phyloP scores from a whole-genome alignment of 208 protist genomes.

The Acanthamoeba castellanii region DNA sequence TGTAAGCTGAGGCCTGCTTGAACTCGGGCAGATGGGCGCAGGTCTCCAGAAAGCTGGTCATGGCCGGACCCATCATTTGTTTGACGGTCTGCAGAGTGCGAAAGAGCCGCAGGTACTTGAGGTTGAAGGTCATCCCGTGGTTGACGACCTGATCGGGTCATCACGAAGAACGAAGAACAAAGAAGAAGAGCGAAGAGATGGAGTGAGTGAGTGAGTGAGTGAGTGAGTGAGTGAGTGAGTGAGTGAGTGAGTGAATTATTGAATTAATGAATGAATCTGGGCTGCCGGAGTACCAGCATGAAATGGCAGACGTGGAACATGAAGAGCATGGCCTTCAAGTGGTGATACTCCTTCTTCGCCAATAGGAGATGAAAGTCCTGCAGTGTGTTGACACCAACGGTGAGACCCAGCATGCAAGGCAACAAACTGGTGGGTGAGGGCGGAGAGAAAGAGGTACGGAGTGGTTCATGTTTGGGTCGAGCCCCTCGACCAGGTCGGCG shows the following conservation, averaged over 20 bases:
- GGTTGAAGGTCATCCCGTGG: conserved; percentile 33
- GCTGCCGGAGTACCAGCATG: background rate
- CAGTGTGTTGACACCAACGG: background rate
- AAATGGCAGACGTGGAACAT: conserved; percentile 48
- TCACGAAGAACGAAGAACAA: no score
- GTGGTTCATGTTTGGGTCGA: background rate
- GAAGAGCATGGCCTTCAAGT: conserved; percentile 17
- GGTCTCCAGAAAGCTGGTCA: background rate
- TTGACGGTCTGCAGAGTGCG: conserved; percentile 3
- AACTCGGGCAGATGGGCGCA: conserved; percentile 4
- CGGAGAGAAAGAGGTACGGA: background rate
- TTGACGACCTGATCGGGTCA: background rate
- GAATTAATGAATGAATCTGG: background rate
- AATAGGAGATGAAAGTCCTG: conserved; percentile 29
- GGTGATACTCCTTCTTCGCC: conserved; percentile 44
- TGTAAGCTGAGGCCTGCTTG: background rate
- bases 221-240: background rate
- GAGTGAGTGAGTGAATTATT: background rate
- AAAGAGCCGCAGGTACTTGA: conserved; percentile 17
- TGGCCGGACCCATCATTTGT: conserved; percentile 5
- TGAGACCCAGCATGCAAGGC: background rate
- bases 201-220: background rate
- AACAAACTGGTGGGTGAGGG: background rate
- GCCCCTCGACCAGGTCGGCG: background rate
- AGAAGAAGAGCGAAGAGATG: background rate